Evolutionary conservation across 805 yeast species (phyloP).

Genomic region (Sungouiella blattae): DNA sequence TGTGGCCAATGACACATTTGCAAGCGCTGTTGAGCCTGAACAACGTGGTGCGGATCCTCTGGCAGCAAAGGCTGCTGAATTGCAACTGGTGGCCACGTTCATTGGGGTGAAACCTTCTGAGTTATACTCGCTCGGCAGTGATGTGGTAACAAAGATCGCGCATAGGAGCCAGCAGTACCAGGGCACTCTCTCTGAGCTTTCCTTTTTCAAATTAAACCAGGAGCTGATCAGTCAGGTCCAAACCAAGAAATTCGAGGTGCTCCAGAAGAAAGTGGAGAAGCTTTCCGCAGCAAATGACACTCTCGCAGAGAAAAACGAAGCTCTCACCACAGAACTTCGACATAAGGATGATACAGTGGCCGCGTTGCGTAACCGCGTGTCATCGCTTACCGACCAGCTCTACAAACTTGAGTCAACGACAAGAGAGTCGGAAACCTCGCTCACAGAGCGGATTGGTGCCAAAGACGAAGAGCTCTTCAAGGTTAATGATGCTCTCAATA

Average conservation of each 20-base stretch:
- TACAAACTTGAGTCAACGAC: slow-evolving; percentile 15
- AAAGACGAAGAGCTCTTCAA: slow-evolving; percentile 24
- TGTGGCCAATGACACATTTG: slow-evolving; percentile 16
- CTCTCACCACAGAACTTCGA: slow-evolving; percentile 5
- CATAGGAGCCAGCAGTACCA: slow-evolving; percentile 26
- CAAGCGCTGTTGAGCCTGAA: slow-evolving; percentile 4
- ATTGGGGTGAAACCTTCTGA: slow-evolving; percentile 22
- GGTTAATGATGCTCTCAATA: slow-evolving; percentile 25
- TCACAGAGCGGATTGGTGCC: slow-evolving; percentile 4
- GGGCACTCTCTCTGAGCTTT: slow-evolving; percentile 28
- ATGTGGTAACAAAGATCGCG: slow-evolving; percentile 18
- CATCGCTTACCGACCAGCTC: slow-evolving; percentile 13
- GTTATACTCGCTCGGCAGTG: slow-evolving; percentile 9
- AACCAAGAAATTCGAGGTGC: slow-evolving; percentile 18
- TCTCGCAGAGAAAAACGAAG: slow-evolving; percentile 17
- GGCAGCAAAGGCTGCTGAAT: slow-evolving; percentile 1
- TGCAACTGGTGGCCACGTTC: slow-evolving; percentile 23
- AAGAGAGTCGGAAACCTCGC: slow-evolving; percentile 5
- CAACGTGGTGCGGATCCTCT: slow-evolving; percentile 1
- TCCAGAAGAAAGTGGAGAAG: slow-evolving; percentile 18
- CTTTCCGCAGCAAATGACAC: slow-evolving; percentile 21
- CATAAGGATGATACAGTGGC: slow-evolving; percentile 12
- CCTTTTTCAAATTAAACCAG: slow-evolving; percentile 30
- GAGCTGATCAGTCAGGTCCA: slow-evolving; percentile 30
- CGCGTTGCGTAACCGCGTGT: slow-evolving; percentile 14